Evolutionary conservation across 2,329 filamentous ascomycete genomes (phyloP).

Genomic region (Diplodia intermedia): DNA sequence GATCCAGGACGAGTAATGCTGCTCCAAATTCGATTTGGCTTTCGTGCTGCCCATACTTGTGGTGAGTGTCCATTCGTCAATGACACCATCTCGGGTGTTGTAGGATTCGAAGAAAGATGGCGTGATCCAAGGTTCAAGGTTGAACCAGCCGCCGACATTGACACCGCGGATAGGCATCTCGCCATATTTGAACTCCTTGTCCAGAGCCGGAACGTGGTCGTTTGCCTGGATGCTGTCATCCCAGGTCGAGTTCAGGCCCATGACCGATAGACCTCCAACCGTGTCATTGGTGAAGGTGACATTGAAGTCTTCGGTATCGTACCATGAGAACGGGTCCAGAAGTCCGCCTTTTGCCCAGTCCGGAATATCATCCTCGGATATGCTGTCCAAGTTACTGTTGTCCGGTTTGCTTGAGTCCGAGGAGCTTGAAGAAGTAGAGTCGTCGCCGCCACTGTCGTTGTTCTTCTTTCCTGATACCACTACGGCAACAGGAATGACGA

Average conservation of each 20-base stretch:
- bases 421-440: slow-evolving; percentile 36
- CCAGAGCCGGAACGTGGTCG: slow-evolving; percentile 76
- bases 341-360: slow-evolving; percentile 73
- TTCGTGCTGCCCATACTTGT: slow-evolving; percentile 69
- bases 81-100: slow-evolving; percentile 65
- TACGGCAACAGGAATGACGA: slow-evolving; percentile 57
- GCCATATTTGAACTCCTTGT: slow-evolving; percentile 79
- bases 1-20: slow-evolving; percentile 90
- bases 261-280: slow-evolving; percentile 86
- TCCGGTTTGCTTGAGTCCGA: slow-evolving; percentile 43
- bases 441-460: slow-evolving; percentile 36
- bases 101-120: slow-evolving; percentile 85
- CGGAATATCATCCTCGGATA: slow-evolving; percentile 54
- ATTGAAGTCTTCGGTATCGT: slow-evolving; percentile 89
- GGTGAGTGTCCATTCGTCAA: slow-evolving; percentile 88
- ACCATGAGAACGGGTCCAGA: slow-evolving; percentile 91
- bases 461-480: slow-evolving; percentile 54
- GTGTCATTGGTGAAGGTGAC: slow-evolving; percentile 87
- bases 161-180: slow-evolving; percentile 84
- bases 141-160: slow-evolving; percentile 93
- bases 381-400: slow-evolving; percentile 55
- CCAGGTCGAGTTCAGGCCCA: slow-evolving; percentile 86
- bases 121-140: slow-evolving; percentile 92
- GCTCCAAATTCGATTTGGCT: slow-evolving; percentile 74
- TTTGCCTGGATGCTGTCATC: slow-evolving; percentile 84